Evolutionary conservation across 2,329 filamentous ascomycete species (phyloP).

Genomic region (Metarhizium anisopliae): DNA sequence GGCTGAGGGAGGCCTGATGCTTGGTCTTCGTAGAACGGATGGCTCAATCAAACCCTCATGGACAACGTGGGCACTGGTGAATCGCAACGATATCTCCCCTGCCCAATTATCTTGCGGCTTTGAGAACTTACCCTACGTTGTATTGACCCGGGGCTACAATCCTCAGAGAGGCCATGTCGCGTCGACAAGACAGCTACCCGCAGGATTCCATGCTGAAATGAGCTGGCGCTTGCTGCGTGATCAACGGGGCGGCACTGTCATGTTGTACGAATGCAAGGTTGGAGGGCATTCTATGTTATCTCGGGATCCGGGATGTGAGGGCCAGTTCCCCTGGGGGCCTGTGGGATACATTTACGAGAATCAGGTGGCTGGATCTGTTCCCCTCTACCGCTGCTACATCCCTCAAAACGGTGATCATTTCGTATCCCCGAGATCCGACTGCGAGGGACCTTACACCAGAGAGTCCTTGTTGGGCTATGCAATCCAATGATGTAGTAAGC

Average conservation of each 20-base stretch:
- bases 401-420: background rate
- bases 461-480: slow-evolving; percentile 41
- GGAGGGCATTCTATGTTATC: background rate
- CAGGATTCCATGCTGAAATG: background rate
- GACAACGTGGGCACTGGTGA: background rate
- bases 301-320: background rate
- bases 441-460: slow-evolving; percentile 18
- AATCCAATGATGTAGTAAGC: slow-evolving; percentile 3
- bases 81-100: background rate
- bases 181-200: background rate
- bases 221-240: background rate
- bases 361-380: background rate
- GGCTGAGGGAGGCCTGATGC: background rate
- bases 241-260: background rate
- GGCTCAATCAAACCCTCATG: background rate
- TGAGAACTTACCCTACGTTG: background rate
- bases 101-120: background rate
- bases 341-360: background rate
- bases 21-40: background rate
- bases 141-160: background rate
- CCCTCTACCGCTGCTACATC: background rate
- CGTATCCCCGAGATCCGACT: background rate
- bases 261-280: slow-evolving; percentile 1
- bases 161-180: background rate
- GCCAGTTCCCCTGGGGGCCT: background rate